These are phyloP conservation scores for Yamadazyma scolyti DNA, from an alignment of 805 yeast genomes.

Conservation along the genomic window DNA sequence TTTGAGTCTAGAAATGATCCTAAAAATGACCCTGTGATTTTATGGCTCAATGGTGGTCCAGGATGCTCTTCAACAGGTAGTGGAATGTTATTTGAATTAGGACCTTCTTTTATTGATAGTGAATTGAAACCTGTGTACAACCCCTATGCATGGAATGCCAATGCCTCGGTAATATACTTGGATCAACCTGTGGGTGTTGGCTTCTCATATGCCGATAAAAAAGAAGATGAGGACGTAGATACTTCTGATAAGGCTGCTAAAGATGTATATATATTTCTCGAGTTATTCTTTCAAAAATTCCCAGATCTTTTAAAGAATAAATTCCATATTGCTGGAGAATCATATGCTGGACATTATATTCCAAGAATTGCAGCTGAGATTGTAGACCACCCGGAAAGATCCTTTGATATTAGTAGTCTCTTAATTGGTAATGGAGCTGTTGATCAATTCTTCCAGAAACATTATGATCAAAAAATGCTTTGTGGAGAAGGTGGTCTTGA, in stretches of 20 bases:
- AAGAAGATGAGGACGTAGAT: constrained; percentile 15
- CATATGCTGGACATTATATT: constrained; percentile 42
- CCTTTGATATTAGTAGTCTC: constrained; percentile 63
- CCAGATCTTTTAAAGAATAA: constrained; percentile 18
- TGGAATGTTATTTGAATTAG: constrained; percentile 28
- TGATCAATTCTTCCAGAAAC: constrained; percentile 70
- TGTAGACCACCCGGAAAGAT: constrained; percentile 31
- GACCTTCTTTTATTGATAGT: constrained; percentile 22
- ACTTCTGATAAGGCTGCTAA: constrained; percentile 21
- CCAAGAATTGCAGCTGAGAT: constrained; percentile 39
- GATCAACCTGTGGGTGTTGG: constrained; percentile 29
- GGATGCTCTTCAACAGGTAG: constrained; percentile 27
- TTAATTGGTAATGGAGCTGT: constrained; percentile 90
- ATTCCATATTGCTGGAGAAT: constrained; percentile 37
- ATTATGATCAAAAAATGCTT: constrained; percentile 81
- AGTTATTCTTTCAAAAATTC: constrained; percentile 27
- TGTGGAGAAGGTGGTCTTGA: constrained; percentile 51
- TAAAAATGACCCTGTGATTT: constrained; percentile 24
- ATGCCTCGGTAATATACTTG: constrained; percentile 35
- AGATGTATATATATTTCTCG: constrained; percentile 26
- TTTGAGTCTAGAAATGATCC: constrained; percentile 33
- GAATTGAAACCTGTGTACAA: constrained; percentile 21
- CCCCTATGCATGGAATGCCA: constrained; percentile 27
- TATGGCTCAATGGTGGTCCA: constrained; percentile 33
- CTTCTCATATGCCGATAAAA: constrained; percentile 17